Evolutionary conservation across 2,329 filamentous ascomycete species (phyloP).

Genomic region (Aureobasidium sp.): DNA sequence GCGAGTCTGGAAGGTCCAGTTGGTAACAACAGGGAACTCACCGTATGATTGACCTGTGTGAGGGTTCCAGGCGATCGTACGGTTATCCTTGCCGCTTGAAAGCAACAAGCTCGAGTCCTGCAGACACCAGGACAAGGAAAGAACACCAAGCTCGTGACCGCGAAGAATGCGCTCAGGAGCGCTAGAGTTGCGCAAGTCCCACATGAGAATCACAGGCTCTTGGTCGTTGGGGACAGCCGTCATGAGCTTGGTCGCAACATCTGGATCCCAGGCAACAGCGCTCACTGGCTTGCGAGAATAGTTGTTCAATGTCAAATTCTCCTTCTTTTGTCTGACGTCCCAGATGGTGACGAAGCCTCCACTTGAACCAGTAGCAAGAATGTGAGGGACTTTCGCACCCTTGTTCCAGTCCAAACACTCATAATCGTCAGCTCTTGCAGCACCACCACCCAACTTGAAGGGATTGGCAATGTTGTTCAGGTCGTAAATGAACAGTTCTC

Average conservation of each 20-base stretch:
- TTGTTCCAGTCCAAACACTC: constrained; percentile 98
- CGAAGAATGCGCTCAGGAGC: constrained; percentile 81
- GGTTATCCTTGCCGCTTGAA: constrained; percentile 94
- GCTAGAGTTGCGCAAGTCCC: constrained; percentile 94
- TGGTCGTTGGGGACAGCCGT: constrained; percentile 88
- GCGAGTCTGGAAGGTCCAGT: constrained; percentile 94
- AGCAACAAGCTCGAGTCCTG: constrained; percentile 85
- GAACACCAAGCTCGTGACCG: constrained; percentile 88
- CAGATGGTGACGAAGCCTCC: constrained; percentile 96
- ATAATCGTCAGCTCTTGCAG: constrained; percentile 86
- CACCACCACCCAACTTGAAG: constrained; percentile 79
- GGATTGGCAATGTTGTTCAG: constrained; percentile 82
- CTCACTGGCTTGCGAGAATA: constrained; percentile 85
- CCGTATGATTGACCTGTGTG: constrained; percentile 81
- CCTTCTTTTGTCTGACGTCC: constrained; percentile 97
- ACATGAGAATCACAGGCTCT: constrained; percentile 79
- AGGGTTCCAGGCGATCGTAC: constrained; percentile 93
- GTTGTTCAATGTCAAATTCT: constrained; percentile 89
- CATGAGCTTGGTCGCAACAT: constrained; percentile 83
- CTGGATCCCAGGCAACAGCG: constrained; percentile 94
- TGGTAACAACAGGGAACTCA: constrained; percentile 95
- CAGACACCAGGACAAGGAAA: constrained; percentile 91
- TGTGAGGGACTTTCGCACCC: constrained; percentile 75
- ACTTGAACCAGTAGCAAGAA: constrained; percentile 85
- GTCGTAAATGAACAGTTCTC: constrained; percentile 94